Evolutionary conservation across 768 basidiomycete genomes (phyloP), one percentile per base, ranked within the genome.

Genomic region (Boletus sp.): DNA sequence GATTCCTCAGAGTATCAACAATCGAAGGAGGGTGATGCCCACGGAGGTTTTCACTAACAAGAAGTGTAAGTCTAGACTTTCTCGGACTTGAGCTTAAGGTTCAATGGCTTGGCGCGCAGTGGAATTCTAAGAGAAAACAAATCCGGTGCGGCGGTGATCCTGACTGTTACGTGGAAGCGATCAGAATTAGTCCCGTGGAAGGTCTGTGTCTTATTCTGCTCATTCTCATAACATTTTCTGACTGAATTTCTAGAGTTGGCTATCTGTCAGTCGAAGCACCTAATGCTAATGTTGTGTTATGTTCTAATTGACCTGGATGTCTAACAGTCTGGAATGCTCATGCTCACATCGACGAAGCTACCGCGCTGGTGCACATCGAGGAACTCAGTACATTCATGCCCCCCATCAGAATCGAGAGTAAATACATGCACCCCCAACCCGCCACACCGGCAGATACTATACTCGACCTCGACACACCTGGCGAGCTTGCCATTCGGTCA

Each of bases 21-120:
- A 79, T 67, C 79, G 77, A 70, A 89, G 84, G 71, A 86, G 83
- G 69, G 81, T 84, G 52, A 68, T 90, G 50, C 89, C 90, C 0
- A 89, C 87, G 0, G 90, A 92, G 62, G 82, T 85, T 4, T 84
- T 86, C 54, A 89, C 92, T 52, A 83, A 85, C 75, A 90, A 88
- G 76, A 89, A 87, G 71, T 39, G 90, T 90, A 50, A 9, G 85
- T 72, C 64, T 12, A 1, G 17, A 24, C 12, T 14, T 40, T 36
- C 15, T 52, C 41, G 20, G 14, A 49, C 14, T 17, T 35, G 42
- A 54, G 41, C 48, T 15, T 30, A 14, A 54, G 14, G 11, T 12
- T 58, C 5, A 57, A 47, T 15, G 36, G 12, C 17, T 47, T 50
- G 41, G 9, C 10, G 56, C 54, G 11, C 60, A 92, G 90, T 92